Conservation (phyloP, 2,329 filamentous ascomycete species). For the Calonectria pseudoturangicola region DNA sequence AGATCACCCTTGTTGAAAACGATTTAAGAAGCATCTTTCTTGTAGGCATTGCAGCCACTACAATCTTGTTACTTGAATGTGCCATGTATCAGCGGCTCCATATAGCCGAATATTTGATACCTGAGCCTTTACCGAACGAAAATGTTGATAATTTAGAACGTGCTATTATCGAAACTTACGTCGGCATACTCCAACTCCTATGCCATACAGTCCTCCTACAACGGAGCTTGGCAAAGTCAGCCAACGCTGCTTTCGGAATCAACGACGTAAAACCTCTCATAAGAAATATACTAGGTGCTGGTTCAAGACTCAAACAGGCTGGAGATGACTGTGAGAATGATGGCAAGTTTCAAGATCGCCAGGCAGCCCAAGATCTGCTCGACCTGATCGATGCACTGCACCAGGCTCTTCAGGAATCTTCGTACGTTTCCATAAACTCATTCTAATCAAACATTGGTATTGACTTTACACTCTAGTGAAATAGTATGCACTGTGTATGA, state of each 20-base stretch:
- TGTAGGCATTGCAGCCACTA: neutral
- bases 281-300: neutral
- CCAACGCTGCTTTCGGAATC: neutral
- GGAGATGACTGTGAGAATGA: neutral
- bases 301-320: neutral
- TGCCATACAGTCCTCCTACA: neutral
- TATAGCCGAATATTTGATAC: neutral
- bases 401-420: neutral
- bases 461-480: neutral
- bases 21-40: neutral
- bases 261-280: neutral
- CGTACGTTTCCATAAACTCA: neutral
- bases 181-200: neutral
- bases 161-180: neutral
- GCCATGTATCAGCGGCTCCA: slow-evolving; percentile 4
- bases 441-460: neutral
- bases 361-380: neutral
- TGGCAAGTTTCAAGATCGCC: neutral
- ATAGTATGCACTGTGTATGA: neutral
- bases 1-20: neutral
- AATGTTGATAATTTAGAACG: neutral
- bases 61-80: neutral
- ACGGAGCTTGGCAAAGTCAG: neutral
- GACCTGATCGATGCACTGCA: neutral
- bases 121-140: neutral